Evolutionary conservation across 2,329 filamentous ascomycete genomes (phyloP).

Genomic region (Dactylellina leptospora): DNA sequence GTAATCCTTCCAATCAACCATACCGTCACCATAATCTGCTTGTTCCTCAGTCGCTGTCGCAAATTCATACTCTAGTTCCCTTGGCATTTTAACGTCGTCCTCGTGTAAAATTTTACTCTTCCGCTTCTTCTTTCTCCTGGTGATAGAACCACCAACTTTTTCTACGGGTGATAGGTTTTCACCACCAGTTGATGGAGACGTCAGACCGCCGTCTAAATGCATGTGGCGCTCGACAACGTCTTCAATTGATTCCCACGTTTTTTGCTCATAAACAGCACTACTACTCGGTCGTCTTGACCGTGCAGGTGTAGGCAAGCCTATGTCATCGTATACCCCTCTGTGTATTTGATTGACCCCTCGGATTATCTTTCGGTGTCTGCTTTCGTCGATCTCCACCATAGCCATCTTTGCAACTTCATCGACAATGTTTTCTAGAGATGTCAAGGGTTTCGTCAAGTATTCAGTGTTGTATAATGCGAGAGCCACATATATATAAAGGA

Average conservation of each 20-base stretch:
- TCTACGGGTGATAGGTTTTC: constrained; percentile 45
- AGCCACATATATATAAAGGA: constrained; percentile 93
- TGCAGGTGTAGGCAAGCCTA: constrained; percentile 24
- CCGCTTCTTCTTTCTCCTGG: constrained; percentile 58
- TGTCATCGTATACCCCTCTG: constrained; percentile 29
- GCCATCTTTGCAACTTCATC: constrained; percentile 89
- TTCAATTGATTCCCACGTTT: constrained; percentile 43
- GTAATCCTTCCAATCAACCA: constrained; percentile 76
- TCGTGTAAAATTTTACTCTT: constrained; percentile 58
- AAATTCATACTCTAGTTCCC: constrained; percentile 31
- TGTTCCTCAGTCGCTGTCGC: constrained; percentile 19
- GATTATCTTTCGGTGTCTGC: constrained; percentile 61
- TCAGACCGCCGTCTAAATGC: constrained; percentile 34
- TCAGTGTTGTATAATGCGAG: constrained; percentile 90
- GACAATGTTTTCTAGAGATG: constrained; percentile 85
- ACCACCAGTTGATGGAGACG: constrained; percentile 40
- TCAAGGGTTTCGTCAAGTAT: constrained; percentile 82
- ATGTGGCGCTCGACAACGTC: constrained; percentile 30
- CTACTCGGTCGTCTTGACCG: constrained; percentile 28
- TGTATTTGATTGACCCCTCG: constrained; percentile 58
- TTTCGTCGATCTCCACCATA: constrained; percentile 76
- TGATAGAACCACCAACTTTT: constrained; percentile 30
- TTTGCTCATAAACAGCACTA: constrained; percentile 34
- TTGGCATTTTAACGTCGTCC: constrained; percentile 45
- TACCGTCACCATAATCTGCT: constrained; percentile 57